phyloP scores from a whole-genome alignment of 352 stramenopile species.

The Globisporangium viniferum region DNA sequence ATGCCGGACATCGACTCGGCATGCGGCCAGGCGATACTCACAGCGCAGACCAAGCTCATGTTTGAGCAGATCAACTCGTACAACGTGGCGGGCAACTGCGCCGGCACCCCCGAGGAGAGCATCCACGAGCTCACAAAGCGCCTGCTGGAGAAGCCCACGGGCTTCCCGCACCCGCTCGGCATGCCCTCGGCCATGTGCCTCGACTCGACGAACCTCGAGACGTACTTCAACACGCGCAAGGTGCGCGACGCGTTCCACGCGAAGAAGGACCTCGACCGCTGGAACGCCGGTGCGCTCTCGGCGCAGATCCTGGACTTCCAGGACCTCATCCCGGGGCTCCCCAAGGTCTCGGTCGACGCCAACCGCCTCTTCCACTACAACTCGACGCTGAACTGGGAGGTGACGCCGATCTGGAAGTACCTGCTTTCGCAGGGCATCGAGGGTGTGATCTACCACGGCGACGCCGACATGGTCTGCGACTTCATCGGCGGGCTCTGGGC shows the following conservation, averaged over 20 bases:
- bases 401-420: constrained; percentile 53
- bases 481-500: constrained; percentile 66
- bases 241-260: constrained; percentile 65
- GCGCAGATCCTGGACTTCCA: constrained; percentile 16
- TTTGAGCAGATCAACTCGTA: constrained; percentile 24
- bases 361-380: constrained; percentile 20
- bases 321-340: constrained; percentile 6
- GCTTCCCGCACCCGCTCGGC: constrained; percentile 24
- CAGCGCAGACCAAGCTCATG: constrained; percentile 6
- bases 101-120: constrained; percentile 9
- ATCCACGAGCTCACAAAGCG: constrained; percentile 17
- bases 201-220: constrained; percentile 18
- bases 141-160: constrained; percentile 17
- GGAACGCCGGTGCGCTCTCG: constrained; percentile 12
- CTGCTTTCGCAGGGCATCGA: constrained; percentile 28
- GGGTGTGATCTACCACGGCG: constrained; percentile 61
- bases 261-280: constrained; percentile 12
- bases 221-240: constrained; percentile 45
- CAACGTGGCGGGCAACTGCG: constrained; percentile 24
- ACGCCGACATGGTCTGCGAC: constrained; percentile 67
- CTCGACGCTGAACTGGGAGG: constrained; percentile 12
- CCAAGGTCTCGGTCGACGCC: constrained; percentile 17
- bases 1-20: not conserved
- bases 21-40: constrained; percentile 16
- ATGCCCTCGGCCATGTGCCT: constrained; percentile 29